A percentile compares a stretch with the other conserved stretches of the same genome.
Evolutionary conservation across 305 asterid species (phyloP).

Genomic region (Fraxinus nigra): DNA sequence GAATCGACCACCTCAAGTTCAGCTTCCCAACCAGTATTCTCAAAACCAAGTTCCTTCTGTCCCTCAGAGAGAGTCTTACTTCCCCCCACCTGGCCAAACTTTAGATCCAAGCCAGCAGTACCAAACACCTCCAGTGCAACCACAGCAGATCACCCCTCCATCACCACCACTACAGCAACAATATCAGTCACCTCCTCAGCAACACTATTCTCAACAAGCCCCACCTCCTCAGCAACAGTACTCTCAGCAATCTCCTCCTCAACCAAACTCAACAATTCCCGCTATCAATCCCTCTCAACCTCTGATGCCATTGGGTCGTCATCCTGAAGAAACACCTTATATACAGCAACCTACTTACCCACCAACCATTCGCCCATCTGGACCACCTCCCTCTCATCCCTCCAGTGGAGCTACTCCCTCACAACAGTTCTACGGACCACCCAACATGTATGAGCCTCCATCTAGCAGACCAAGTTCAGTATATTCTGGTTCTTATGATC

Average conservation of each 20-base stretch:
- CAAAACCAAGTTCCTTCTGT: constrained; percentile 50
- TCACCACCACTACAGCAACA: constrained; percentile 24
- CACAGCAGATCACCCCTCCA: constrained; percentile 19
- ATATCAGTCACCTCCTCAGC: constrained; percentile 8
- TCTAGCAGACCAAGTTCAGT: constrained; percentile 64
- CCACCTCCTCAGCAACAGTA: constrained; percentile 41
- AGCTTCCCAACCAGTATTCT: constrained; percentile 55
- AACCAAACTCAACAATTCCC: constrained; percentile 44
- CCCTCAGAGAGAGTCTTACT: constrained; percentile 65
- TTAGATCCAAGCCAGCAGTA: constrained; percentile 54
- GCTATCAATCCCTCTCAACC: constrained; percentile 43
- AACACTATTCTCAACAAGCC: constrained; percentile 32
- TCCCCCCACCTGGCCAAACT: constrained; percentile 53
- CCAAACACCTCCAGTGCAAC: constrained; percentile 41
- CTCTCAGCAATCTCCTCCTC: constrained; percentile 58
- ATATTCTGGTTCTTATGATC: constrained; percentile 57
- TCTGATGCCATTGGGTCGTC: constrained; percentile 56
- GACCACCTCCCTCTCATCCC: constrained; percentile 47
- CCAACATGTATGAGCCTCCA: constrained; percentile 60
- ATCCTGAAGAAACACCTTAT: constrained; percentile 67
- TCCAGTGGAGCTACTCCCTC: constrained; percentile 53
- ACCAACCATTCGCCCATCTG: constrained; percentile 43
- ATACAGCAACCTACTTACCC: constrained; percentile 56
- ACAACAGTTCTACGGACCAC: constrained; percentile 61
- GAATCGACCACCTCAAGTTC: constrained; percentile 50